Percentiles rank a stretch among this genome's conserved stretches.
phyloP scores from a whole-genome alignment of 305 asterid genomes.

The Solanum hybrid region DNA sequence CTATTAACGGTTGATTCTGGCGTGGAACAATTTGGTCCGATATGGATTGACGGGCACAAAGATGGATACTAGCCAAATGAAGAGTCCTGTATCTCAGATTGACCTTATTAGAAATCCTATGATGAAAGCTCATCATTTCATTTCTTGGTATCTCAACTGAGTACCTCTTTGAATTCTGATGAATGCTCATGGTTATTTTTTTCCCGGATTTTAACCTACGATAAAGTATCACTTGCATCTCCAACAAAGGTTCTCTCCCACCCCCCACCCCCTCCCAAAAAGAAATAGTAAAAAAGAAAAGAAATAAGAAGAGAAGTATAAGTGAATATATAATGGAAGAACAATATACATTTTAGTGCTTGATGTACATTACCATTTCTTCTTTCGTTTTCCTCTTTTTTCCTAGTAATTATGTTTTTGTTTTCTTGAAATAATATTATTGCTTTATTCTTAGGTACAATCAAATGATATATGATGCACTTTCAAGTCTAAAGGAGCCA shows the following conservation, averaged over 20 bases:
- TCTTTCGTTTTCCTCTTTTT: not conserved
- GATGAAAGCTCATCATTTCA: not conserved
- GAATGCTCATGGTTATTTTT: not conserved
- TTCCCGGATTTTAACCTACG: not conserved
- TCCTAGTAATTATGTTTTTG: not conserved
- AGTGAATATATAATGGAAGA: not conserved
- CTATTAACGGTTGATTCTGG: not conserved
- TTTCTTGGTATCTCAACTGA: not conserved
- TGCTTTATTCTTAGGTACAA: constrained; percentile 43
- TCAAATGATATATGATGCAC: constrained; percentile 62
- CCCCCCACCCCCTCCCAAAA: not conserved
- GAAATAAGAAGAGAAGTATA: not conserved
- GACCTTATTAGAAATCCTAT: not conserved
- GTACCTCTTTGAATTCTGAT: not conserved
- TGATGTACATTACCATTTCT: not conserved
- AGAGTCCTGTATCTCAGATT: not conserved
- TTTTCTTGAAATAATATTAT: constrained; percentile 3
- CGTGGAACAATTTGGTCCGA: not conserved
- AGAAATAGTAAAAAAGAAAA: not conserved
- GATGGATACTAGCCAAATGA: not conserved
- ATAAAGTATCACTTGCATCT: not conserved
- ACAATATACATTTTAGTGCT: not conserved
- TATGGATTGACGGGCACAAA: not conserved
- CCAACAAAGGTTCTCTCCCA: not conserved
- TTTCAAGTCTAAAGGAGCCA: constrained; percentile 51